Base-by-base conservation (phyloP, 163 green algal species). In the Chlorella variabilis region DNA sequence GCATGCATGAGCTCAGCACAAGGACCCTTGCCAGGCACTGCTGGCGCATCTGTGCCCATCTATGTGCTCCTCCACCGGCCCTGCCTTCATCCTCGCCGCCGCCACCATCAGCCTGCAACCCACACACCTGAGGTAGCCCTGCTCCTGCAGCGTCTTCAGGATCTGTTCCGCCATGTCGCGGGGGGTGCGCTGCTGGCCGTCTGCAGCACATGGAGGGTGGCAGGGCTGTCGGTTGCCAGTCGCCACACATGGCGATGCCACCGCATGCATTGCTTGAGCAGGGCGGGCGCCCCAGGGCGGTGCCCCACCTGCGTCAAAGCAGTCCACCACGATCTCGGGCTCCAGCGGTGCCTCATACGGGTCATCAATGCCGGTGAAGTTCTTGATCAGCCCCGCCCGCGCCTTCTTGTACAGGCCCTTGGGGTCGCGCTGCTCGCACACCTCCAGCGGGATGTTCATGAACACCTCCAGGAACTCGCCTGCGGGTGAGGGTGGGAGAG, bases 331-430 rank as follows among this genome's bases (percentile, higher is more conserved):
- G 13, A 97, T 82, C 89, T 99, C 95, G 4, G 95, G 87, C 21
- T 86, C 85, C 13, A 80, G 20, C 0, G 96, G 96, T 86, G 94
- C 91, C 86, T 98, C 96, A 78, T 98, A 99, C 4, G 96, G 96
- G 71, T 98, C 95, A 73, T 98, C 93, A 74, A 99, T 98, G 74
- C 96, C 80, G 39, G 93, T 97, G 85, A 97, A 97, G 49, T 95
- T 92, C 78, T 97, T 97, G 42, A 99, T 94, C 81, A 96, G 90
- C 33, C 96, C 96, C 23, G 93, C 94, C 5, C 96, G 89, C 0
- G 96, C 96, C 75, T 95, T 93, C 87, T 98, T 98, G 91, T 99
- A 99, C 34, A 99, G 89, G 0, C 96, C 96, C 90, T 99, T 99
- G 41, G 95, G 93, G 88, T 99, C 96, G 1, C 96, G 92, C 75